Evolutionary conservation across 495 filamentous ascomycete genomes (phyloP).

Genomic region (Cairneyella variabilis): DNA sequence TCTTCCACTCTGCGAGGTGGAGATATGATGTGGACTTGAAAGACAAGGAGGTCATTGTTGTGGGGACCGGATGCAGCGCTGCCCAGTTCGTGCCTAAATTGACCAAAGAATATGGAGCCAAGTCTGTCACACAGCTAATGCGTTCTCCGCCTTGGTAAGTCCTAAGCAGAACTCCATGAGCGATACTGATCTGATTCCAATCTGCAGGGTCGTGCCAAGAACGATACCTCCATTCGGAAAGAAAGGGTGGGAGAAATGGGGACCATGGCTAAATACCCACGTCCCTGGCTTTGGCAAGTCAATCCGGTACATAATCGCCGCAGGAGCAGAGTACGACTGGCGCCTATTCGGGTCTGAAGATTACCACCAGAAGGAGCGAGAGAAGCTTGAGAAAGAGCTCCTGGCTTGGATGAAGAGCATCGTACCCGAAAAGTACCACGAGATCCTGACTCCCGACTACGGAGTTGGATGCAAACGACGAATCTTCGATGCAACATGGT

Average conservation of each 20-base stretch:
- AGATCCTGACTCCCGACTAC: conserved; percentile 61
- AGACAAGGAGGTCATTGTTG: conserved; percentile 49
- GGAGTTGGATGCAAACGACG: conserved; percentile 59
- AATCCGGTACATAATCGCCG: conserved; percentile 11
- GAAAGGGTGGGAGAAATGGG: conserved; percentile 30
- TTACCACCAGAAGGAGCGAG: conserved; percentile 29
- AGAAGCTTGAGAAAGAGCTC: conserved; percentile 36
- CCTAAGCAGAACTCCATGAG: too few relatives aligned
- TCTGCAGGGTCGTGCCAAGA: conserved; percentile 43
- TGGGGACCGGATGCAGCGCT: conserved; percentile 46
- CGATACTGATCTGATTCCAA: too few relatives aligned
- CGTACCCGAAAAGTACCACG: conserved; percentile 58
- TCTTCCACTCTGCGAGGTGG: conserved; percentile 55
- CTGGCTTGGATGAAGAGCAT: conserved; percentile 43
- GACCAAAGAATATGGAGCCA: conserved; percentile 35
- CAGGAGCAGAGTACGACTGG: conserved; percentile 31
- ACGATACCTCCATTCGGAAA: conserved; percentile 31
- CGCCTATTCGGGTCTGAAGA: conserved; percentile 32
- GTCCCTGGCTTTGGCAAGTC: conserved; percentile 18
- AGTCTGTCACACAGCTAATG: conserved; percentile 60
- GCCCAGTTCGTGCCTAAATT: conserved; percentile 41
- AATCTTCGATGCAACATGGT: conserved; percentile 55
- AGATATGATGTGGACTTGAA: conserved; percentile 43
- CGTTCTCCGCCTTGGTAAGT: conserved; percentile 62
- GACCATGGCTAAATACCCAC: conserved; percentile 19